A percentile compares a stretch with the other conserved stretches of the same genome.
Evolutionary conservation across 345 rosid genomes (phyloP).

Genomic region (Eucalyptus regnans): DNA sequence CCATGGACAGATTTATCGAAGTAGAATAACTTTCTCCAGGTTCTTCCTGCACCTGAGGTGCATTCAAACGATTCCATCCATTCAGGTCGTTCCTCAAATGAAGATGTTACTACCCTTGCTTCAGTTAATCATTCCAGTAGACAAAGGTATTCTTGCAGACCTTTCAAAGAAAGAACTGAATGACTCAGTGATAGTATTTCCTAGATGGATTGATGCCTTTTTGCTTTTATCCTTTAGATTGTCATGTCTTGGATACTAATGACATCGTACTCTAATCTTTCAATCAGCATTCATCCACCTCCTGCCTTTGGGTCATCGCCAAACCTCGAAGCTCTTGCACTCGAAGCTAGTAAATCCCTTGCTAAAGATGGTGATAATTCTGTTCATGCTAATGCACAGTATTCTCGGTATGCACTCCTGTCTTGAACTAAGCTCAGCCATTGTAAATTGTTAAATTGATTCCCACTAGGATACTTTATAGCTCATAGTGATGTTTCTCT

Average conservation of each 20-base stretch:
- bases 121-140: slow-evolving; percentile 11
- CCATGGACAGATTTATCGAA: not conserved
- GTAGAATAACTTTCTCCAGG: slow-evolving; percentile 24
- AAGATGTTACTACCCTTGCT: slow-evolving; percentile 7
- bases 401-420: slow-evolving; percentile 38
- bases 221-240: not conserved
- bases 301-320: slow-evolving; percentile 98
- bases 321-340: slow-evolving; percentile 86
- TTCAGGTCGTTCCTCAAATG: slow-evolving; percentile 10
- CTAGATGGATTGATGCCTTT: not conserved
- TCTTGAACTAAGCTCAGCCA: not conserved
- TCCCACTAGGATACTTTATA: not conserved
- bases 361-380: slow-evolving; percentile 60
- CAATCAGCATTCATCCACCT: slow-evolving; percentile 86
- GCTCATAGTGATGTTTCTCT: not conserved
- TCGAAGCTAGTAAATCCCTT: slow-evolving; percentile 33
- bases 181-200: not conserved
- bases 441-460: not conserved
- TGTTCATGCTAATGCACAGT: slow-evolving; percentile 61
- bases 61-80: slow-evolving; percentile 23
- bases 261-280: slow-evolving; percentile 5
- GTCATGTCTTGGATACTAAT: not conserved
- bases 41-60: slow-evolving; percentile 41
- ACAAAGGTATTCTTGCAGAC: slow-evolving; percentile 32
- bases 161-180: not conserved